phyloP scores from a whole-genome alignment of 805 yeast genomes.

The Candida caryicola region DNA sequence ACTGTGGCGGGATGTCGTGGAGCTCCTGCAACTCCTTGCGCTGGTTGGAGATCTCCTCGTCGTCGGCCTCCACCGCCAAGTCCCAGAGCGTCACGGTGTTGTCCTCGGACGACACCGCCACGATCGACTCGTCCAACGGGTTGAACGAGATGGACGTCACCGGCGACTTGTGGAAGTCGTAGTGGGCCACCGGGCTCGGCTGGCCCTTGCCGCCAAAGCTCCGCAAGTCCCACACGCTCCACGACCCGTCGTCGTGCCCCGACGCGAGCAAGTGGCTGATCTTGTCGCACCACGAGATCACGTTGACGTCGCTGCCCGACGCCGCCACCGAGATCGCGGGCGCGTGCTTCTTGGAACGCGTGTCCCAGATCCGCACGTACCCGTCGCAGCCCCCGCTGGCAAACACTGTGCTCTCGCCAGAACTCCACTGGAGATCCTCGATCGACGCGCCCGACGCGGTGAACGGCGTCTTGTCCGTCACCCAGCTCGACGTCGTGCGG shows the following conservation, averaged over 20 bases:
- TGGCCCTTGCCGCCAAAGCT: constrained; percentile 57
- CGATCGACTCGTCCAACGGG: constrained; percentile 91
- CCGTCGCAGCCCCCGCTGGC: constrained; percentile 96
- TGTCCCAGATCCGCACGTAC: constrained; percentile 91
- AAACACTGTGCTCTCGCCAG: constrained; percentile 86
- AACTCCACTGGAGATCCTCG: constrained; percentile 97
- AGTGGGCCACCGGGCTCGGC: constrained; percentile 87
- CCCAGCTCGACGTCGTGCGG: constrained; percentile 77
- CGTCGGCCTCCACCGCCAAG: constrained; percentile 97
- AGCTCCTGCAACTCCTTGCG: constrained; percentile 73
- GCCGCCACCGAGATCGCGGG: constrained; percentile 87
- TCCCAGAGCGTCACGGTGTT: constrained; percentile 98
- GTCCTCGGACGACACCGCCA: constrained; percentile 95
- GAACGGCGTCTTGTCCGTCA: constrained; percentile 81
- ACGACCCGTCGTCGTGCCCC: constrained; percentile 95
- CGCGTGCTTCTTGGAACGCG: constrained; percentile 85
- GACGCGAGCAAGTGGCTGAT: constrained; percentile 85
- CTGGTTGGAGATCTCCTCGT: constrained; percentile 90
- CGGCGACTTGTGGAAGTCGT: constrained; percentile 91
- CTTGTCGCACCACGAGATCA: constrained; percentile 90
- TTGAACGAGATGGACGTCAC: constrained; percentile 92
- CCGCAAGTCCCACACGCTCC: constrained; percentile 98
- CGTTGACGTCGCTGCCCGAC: constrained; percentile 82
- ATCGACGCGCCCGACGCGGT: constrained; percentile 69
- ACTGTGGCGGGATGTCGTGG: constrained; percentile 90